A percentile compares a stretch with the other conserved stretches of the same genome.
phyloP scores from a whole-genome alignment of 2,329 filamentous ascomycete species.

The Dothistroma pini region DNA sequence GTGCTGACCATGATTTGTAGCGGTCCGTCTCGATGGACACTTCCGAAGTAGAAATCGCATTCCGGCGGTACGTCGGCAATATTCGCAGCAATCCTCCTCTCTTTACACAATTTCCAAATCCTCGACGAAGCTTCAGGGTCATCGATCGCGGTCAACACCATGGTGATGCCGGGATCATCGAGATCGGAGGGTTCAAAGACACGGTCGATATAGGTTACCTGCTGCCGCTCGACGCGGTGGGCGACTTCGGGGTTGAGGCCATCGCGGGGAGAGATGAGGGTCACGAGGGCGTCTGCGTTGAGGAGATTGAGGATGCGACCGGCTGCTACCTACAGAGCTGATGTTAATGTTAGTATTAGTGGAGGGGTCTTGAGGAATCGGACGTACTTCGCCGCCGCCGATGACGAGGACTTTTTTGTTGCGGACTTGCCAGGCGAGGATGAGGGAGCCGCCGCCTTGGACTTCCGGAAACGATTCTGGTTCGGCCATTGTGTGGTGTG shows the following conservation, averaged over 20 bases:
- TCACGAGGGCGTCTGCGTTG: constrained; percentile 89
- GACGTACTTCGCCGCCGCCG: constrained; percentile 83
- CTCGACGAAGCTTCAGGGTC: constrained; percentile 84
- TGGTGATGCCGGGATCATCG: constrained; percentile 63
- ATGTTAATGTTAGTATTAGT: constrained; percentile 24
- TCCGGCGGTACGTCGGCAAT: constrained; percentile 96
- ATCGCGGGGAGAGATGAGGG: constrained; percentile 70
- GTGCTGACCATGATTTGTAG: constrained; percentile 99
- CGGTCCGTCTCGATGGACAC: constrained; percentile 89
- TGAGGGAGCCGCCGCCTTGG: constrained; percentile 86
- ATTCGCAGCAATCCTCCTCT: constrained; percentile 79
- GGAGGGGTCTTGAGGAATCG: constrained; percentile 1
- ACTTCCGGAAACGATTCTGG: constrained; percentile 63
- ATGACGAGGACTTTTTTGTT: constrained; percentile 88
- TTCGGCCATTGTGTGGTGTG: constrained; percentile 7
- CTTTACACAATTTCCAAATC: constrained; percentile 92
- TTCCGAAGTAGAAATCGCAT: constrained; percentile 99
- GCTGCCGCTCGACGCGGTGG: constrained; percentile 68
- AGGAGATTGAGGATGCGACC: constrained; percentile 91
- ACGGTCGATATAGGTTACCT: constrained; percentile 77
- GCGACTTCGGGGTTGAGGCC: constrained; percentile 88
- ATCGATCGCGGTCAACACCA: constrained; percentile 92
- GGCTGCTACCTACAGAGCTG: constrained; percentile 72
- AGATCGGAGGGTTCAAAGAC: constrained; percentile 84
- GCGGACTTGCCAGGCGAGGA: constrained; percentile 92